Percentiles rank a stretch among this genome's conserved stretches.
Evolutionary conservation across 176 grass and related monocot species (phyloP).

Genomic region (Aegilops sharonensis): DNA sequence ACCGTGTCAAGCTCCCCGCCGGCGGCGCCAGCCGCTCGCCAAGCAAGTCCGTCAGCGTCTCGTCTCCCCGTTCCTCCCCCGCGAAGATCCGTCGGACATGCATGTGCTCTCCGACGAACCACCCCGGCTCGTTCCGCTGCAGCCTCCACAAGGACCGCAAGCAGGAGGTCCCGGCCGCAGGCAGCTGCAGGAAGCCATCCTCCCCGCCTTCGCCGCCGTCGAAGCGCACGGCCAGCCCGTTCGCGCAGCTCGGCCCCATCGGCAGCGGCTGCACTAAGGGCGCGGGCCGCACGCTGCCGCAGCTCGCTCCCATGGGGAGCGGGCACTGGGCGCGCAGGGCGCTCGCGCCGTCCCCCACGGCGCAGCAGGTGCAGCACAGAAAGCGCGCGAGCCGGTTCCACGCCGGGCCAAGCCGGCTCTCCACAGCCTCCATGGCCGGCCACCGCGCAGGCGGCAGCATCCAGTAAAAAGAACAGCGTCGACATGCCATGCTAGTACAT

Average conservation of each 20-base stretch:
- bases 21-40: not conserved
- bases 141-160: slow-evolving; percentile 58
- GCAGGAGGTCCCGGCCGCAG: not conserved
- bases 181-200: not conserved
- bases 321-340: slow-evolving; percentile 47
- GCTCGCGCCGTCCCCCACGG: slow-evolving; percentile 38
- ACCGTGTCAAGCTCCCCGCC: slow-evolving; percentile 40
- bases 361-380: slow-evolving; percentile 52
- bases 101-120: slow-evolving; percentile 73
- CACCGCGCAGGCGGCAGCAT: not conserved
- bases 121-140: slow-evolving; percentile 73
- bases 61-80: not conserved
- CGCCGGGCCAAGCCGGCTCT: slow-evolving; percentile 45
- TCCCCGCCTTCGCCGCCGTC: not conserved
- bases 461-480: not conserved
- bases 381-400: slow-evolving; percentile 20
- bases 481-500: slow-evolving; percentile 13
- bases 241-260: too few relatives aligned
- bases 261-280: not conserved
- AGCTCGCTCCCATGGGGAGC: slow-evolving; percentile 44
- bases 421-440: slow-evolving; percentile 25
- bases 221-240: not conserved
- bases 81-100: slow-evolving; percentile 25
- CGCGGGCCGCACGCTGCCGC: slow-evolving; percentile 45
- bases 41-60: slow-evolving; percentile 26